Evolutionary conservation across 2,329 filamentous ascomycete species (phyloP).

Genomic region (Nemania diffusa): DNA sequence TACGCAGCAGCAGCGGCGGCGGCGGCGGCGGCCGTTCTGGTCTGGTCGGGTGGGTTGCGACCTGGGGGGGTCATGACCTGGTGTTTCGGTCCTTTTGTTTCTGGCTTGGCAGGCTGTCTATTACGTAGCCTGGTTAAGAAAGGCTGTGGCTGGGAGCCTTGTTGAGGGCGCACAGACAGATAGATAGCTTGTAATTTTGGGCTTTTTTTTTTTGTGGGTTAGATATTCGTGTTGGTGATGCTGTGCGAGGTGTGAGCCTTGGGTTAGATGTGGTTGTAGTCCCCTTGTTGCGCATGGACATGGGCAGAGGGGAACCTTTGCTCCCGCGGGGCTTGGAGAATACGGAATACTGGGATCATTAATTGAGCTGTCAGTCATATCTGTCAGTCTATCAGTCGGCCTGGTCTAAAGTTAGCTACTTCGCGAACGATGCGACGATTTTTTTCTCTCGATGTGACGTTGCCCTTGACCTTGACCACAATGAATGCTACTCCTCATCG

Average conservation of each 20-base stretch:
- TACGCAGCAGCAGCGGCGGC: not conserved
- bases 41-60: not conserved
- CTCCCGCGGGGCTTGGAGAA: slow-evolving; percentile 30
- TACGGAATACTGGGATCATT: not conserved
- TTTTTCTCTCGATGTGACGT: not conserved
- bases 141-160: no score
- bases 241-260: not conserved
- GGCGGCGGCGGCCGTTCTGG: not conserved
- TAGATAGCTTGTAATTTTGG: no score
- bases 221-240: no score
- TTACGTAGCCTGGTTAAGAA: not conserved
- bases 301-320: not conserved
- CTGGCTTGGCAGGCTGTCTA: not conserved
- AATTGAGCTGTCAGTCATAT: no score
- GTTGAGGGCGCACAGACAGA: no score
- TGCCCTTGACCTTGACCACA: not conserved
- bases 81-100: not conserved
- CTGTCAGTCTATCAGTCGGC: no score
- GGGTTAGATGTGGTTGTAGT: slow-evolving; percentile 22
- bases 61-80: not conserved
- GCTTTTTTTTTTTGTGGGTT: no score
- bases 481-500: not conserved
- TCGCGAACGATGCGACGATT: slow-evolving; percentile 1
- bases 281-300: not conserved
- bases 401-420: not conserved